Evolutionary conservation across 495 filamentous ascomycete species (phyloP), one percentile per base, ranked within the genome.

Genomic region (Aspergillus egyptiacus): DNA sequence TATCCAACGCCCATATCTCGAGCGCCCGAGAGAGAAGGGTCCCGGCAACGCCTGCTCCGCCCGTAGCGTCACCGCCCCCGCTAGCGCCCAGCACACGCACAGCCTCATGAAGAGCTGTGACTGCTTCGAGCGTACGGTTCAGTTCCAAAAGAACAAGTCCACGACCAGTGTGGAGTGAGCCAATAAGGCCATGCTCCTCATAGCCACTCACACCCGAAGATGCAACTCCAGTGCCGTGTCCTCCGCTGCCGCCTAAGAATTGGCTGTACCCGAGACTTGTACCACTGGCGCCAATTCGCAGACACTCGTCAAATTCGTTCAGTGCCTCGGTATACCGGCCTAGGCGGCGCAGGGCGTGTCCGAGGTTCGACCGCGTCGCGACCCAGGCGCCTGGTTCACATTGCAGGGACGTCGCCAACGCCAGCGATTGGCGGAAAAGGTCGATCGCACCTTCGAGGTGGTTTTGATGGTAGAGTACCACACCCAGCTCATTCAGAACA

Each of bases 401-500:
- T 48, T 86, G 81, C 38, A 93, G 89, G 17, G 89, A 83, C 0
- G 81, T 76, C 1, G 91, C 89, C 46, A 96, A 76, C 20, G 67
- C 63, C 18, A 99, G 76, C 0, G 91, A 86, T 54, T 80, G 78
- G 2, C 66, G 69, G 66, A 99, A 97, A 39, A 89, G 68, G 6
- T 74, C 69, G 10, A 85, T 77, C 5, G 93, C 85, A 11, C 83
- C 81, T 24, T 80, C 69, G 11, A 90, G 76, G 32, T 85, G 77
- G 54, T 91, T 85, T 60, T 96, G 88, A 60, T 97, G 90, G 63
- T 96, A 99, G 35, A 87, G 81, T 0, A 96, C 90, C 6, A 97
- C 86, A 20, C 91, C 93, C 59, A 96, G 81, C 66, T 99, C 93
- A 64, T 99, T 97, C 15, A 99, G 76, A 5, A 99, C 78, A 6